These are phyloP conservation scores for Rosa rugosa DNA, from an alignment of 306 rosid genomes.

Conservation along the genomic window DNA sequence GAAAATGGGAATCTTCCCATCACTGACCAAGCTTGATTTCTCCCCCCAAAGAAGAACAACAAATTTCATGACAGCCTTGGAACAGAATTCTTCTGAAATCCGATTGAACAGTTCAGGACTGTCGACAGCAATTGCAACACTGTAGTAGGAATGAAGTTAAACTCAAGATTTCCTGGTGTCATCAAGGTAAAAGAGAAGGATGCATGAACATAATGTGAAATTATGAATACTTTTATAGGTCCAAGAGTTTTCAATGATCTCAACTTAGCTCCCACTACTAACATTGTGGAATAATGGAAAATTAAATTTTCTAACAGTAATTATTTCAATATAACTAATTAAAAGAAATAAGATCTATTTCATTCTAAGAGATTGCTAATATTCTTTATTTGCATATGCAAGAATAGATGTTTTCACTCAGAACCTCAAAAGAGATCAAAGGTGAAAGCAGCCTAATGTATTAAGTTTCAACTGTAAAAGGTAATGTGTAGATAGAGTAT, in stretches of 20 bases:
- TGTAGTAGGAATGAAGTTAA: slow-evolving; percentile 36
- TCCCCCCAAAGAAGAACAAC: slow-evolving; percentile 93
- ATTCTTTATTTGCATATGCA: neutral
- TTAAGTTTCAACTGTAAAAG: neutral
- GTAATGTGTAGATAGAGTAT: neutral
- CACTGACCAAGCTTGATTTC: slow-evolving; percentile 52
- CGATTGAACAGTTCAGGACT: slow-evolving; percentile 72
- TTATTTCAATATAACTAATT: neutral
- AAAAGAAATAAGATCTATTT: neutral
- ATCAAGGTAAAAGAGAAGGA: slow-evolving; percentile 15
- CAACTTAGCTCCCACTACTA: neutral
- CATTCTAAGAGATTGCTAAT: neutral
- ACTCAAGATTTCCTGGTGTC: slow-evolving; percentile 25
- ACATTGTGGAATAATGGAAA: neutral
- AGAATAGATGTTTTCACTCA: neutral
- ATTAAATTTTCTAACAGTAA: neutral
- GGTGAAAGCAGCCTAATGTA: neutral
- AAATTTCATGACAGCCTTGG: slow-evolving; percentile 59
- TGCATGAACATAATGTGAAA: neutral
- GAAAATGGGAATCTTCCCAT: slow-evolving; percentile 53
- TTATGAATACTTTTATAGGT: neutral
- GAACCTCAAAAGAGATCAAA: neutral
- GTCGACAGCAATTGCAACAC: slow-evolving; percentile 86
- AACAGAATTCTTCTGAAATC: slow-evolving; percentile 55
- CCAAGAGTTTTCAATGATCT: neutral